Conservation (phyloP, 371 early-diverging fungal species). For the Choanephora cucurbitarum region DNA sequence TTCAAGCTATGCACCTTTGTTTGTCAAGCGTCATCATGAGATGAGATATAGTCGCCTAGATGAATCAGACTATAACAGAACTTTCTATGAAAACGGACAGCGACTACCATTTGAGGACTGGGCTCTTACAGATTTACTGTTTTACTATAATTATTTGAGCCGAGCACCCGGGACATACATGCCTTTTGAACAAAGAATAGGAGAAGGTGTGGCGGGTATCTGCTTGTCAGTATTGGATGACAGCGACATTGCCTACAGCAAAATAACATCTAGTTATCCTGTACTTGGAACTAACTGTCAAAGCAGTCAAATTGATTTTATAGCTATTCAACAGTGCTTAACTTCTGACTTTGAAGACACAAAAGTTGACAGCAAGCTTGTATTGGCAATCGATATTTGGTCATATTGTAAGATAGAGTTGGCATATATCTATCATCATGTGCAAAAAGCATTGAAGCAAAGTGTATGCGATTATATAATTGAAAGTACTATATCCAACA, state of each 20-base stretch:
- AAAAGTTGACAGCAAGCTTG: constrained; percentile 23
- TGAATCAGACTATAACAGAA: not conserved
- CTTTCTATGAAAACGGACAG: not conserved
- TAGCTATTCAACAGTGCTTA: constrained; percentile 18
- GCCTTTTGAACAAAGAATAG: constrained; percentile 64
- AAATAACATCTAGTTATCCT: not conserved
- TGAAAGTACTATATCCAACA: constrained; percentile 47
- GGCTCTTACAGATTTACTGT: constrained; percentile 30
- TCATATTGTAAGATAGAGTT: constrained; percentile 62
- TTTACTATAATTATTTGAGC: constrained; percentile 49
- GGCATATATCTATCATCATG: constrained; percentile 47
- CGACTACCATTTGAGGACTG: constrained; percentile 12
- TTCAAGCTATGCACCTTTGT: constrained; percentile 57
- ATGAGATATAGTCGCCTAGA: constrained; percentile 36
- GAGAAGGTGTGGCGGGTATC: constrained; percentile 75
- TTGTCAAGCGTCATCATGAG: constrained; percentile 53
- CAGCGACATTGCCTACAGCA: constrained; percentile 10
- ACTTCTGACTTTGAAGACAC: constrained; percentile 23
- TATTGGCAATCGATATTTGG: constrained; percentile 72
- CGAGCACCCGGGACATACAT: constrained; percentile 48
- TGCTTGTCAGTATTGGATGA: constrained; percentile 16
- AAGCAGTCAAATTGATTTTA: not conserved
- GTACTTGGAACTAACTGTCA: not conserved
- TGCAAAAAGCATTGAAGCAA: constrained; percentile 59
- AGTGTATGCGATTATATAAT: constrained; percentile 72